These are phyloP conservation scores for Beauveria pseudobassiana DNA, from an alignment of 2,329 filamentous ascomycete genomes.

Conservation along the genomic window DNA sequence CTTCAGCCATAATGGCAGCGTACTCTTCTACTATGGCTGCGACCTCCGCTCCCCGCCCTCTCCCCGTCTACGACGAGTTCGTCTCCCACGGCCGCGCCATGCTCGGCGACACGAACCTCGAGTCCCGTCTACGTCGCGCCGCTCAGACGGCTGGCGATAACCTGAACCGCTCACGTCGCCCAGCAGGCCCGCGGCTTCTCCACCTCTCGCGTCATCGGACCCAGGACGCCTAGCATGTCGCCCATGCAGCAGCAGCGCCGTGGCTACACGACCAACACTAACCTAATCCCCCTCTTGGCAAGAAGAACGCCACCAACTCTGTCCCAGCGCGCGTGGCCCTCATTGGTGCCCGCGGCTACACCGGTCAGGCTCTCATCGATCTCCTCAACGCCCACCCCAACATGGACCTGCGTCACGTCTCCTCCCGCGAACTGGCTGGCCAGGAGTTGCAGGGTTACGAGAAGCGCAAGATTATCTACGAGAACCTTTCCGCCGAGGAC, in stretches of 20 bases:
- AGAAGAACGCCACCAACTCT: slow-evolving; percentile 79
- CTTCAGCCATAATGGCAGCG: slow-evolving; percentile 74
- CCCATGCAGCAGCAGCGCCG: slow-evolving; percentile 13
- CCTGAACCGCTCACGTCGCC: slow-evolving; percentile 24
- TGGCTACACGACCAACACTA: slow-evolving; percentile 17
- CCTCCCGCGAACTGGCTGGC: slow-evolving; percentile 83
- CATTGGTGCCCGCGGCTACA: slow-evolving; percentile 90
- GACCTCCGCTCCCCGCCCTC: slow-evolving; percentile 67
- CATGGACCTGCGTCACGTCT: slow-evolving; percentile 86
- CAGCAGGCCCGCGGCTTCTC: slow-evolving; percentile 17
- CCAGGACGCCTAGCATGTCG: slow-evolving; percentile 1
- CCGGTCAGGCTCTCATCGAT: slow-evolving; percentile 81
- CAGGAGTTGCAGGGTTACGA: slow-evolving; percentile 83
- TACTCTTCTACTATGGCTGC: slow-evolving; percentile 94
- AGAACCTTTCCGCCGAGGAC: slow-evolving; percentile 82
- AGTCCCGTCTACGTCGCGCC: slow-evolving; percentile 74
- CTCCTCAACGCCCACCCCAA: slow-evolving; percentile 82
- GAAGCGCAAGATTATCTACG: slow-evolving; percentile 87
- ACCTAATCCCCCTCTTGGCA: slow-evolving; percentile 79
- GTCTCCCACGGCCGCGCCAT: slow-evolving; percentile 74
- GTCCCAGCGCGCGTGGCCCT: slow-evolving; percentile 73
- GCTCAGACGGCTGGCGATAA: slow-evolving; percentile 60
- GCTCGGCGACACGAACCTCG: slow-evolving; percentile 83
- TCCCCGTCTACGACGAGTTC: slow-evolving; percentile 79
- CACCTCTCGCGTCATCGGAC: slow-evolving; percentile 1